Evolutionary conservation across 208 protist species (phyloP).

Genomic region (Trypanosomatidae sp.): DNA sequence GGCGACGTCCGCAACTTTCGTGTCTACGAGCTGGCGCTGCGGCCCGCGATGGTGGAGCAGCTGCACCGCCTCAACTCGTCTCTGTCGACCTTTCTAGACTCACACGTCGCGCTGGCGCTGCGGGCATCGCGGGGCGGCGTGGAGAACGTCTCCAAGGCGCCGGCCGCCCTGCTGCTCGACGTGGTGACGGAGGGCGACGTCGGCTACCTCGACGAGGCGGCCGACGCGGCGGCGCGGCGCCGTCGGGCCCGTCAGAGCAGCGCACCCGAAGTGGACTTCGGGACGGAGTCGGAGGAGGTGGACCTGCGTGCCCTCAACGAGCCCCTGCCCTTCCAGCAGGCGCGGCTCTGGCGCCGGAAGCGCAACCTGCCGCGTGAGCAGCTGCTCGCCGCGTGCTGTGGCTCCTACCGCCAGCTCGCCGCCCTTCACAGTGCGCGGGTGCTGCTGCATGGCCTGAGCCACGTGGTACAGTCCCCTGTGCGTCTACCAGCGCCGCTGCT

Average conservation of each 20-base stretch:
- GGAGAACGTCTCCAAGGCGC: constrained; percentile 35
- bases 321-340: constrained; percentile 25
- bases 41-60: constrained; percentile 51
- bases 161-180: constrained; percentile 34
- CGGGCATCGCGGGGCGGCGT: constrained; percentile 27
- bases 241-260: constrained; percentile 22
- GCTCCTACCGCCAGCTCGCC: constrained; percentile 19
- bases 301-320: constrained; percentile 30
- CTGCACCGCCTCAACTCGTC: constrained; percentile 37
- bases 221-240: constrained; percentile 8
- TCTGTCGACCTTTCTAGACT: constrained; percentile 31
- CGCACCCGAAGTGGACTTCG: constrained; percentile 72
- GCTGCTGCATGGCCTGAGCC: constrained; percentile 10
- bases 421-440: constrained; percentile 18
- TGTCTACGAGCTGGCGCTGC: constrained; percentile 69
- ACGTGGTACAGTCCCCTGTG: constrained; percentile 9
- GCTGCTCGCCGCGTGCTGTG: constrained; percentile 13
- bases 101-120: constrained; percentile 40
- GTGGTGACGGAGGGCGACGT: constrained; percentile 50
- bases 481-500: constrained; percentile 5
- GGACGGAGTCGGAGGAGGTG: constrained; percentile 43
- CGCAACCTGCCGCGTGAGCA: constrained; percentile 15
- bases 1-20: constrained; percentile 77
- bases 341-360: constrained; percentile 15
- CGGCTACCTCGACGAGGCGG: constrained; percentile 33